These are phyloP conservation scores for Cucumis cinereus DNA, from an alignment of 306 rosid species.

Conservation along the genomic window DNA sequence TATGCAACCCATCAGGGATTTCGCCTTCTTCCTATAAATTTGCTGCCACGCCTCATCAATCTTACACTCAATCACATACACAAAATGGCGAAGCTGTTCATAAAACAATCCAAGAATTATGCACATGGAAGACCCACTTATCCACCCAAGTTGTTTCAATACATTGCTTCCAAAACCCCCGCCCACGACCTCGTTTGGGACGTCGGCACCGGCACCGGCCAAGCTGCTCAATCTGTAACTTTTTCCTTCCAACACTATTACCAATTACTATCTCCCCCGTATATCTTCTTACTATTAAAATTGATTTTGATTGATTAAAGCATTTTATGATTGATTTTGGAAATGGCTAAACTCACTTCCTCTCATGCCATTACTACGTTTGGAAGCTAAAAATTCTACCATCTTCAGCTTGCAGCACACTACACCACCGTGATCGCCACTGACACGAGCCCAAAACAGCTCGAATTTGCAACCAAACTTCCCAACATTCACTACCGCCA, in stretches of 20 bases:
- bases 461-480: conserved; percentile 35
- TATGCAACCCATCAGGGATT: neutral
- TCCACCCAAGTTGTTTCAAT: conserved; percentile 42
- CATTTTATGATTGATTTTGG: too few relatives aligned
- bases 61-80: neutral
- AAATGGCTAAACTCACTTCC: too few relatives aligned
- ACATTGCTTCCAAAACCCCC: conserved; percentile 58
- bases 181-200: conserved; percentile 64
- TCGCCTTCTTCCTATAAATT: neutral
- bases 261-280: too few relatives aligned
- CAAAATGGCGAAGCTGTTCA: conserved; percentile 27
- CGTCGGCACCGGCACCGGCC: conserved; percentile 80
- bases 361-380: too few relatives aligned
- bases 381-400: neutral
- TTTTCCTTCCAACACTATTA: neutral
- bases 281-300: too few relatives aligned
- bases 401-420: conserved; percentile 37
- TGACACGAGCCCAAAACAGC: conserved; percentile 51
- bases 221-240: conserved; percentile 59
- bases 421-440: conserved; percentile 61
- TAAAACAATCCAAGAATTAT: conserved; percentile 51
- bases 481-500: conserved; percentile 44
- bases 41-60: neutral
- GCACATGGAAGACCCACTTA: conserved; percentile 47
- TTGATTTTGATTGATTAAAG: too few relatives aligned